Conservation (phyloP, 1,284 basidiomycete species). For the Phellinidium pouzarii region DNA sequence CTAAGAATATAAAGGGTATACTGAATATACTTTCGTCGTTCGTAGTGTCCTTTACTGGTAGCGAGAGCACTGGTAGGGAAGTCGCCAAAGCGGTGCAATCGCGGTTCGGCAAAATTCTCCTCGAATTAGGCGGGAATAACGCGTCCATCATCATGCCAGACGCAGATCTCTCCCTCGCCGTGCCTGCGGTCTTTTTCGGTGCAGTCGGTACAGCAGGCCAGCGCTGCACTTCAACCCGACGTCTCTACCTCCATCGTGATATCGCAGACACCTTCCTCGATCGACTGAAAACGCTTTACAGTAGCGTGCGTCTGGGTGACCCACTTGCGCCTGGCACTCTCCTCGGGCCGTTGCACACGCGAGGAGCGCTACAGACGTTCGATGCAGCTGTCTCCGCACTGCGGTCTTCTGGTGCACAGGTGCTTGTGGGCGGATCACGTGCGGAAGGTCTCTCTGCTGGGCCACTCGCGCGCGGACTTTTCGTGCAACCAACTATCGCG, state of each 20-base stretch:
- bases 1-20: neutral
- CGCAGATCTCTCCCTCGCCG: conserved; percentile 84
- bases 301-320: conserved; percentile 68
- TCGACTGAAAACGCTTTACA: conserved; percentile 68
- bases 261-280: conserved; percentile 75
- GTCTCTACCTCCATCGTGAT: conserved; percentile 80
- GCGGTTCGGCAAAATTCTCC: conserved; percentile 77
- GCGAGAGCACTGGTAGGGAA: conserved; percentile 78
- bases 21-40: conserved; percentile 9
- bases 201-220: conserved; percentile 94
- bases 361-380: conserved; percentile 61
- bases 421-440: conserved; percentile 63
- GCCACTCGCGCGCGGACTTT: conserved; percentile 56
- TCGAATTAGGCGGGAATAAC: conserved; percentile 96
- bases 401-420: conserved; percentile 61
- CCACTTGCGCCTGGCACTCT: conserved; percentile 71
- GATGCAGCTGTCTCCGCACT: conserved; percentile 58
- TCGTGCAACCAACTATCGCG: conserved; percentile 84
- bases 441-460: conserved; percentile 19
- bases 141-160: conserved; percentile 90
- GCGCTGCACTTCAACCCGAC: conserved; percentile 88
- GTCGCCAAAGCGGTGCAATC: conserved; percentile 79
- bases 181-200: conserved; percentile 88
- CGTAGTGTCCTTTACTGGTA: conserved; percentile 91
- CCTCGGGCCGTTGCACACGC: conserved; percentile 83